Conservation (phyloP, 805 yeast genomes). For the Candida bentonensis region DNA sequence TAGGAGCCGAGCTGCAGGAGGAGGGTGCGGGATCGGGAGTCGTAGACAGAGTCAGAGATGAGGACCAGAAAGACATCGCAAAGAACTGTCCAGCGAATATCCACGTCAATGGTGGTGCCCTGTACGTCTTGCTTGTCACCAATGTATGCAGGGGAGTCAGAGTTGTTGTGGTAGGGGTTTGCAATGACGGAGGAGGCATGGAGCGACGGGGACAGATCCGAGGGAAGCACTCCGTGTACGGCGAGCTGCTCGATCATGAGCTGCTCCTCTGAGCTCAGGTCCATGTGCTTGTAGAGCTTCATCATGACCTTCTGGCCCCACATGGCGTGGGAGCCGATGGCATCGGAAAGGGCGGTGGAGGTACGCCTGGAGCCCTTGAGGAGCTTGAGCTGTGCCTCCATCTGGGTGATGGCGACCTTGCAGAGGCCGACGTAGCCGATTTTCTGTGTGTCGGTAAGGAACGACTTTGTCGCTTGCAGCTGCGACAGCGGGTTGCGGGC, state of each 20-base stretch:
- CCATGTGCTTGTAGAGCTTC: conserved; percentile 67
- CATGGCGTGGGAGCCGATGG: conserved; percentile 66
- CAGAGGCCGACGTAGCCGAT: conserved; percentile 85
- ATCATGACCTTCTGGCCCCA: conserved; percentile 71
- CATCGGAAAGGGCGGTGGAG: conserved; percentile 43
- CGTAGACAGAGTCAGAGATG: conserved; percentile 75
- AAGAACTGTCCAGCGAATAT: conserved; percentile 82
- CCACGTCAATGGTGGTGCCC: conserved; percentile 34
- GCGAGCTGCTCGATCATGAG: conserved; percentile 78
- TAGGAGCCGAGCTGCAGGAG: conserved; percentile 51
- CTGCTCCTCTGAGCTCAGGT: conserved; percentile 61
- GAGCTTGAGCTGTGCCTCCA: conserved; percentile 53
- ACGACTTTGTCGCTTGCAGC: conserved; percentile 61
- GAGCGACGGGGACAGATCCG: conserved; percentile 56
- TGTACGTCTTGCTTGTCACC: conserved; percentile 4
- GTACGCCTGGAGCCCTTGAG: conserved; percentile 35
- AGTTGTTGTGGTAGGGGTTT: conserved; percentile 27
- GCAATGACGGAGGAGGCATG: conserved; percentile 34
- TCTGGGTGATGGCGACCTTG: conserved; percentile 57
- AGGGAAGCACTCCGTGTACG: conserved; percentile 64
- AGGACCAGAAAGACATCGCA: conserved; percentile 80
- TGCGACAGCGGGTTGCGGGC: conserved; percentile 44
- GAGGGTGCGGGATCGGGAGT: conserved; percentile 76
- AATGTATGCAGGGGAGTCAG: not conserved
- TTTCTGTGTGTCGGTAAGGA: conserved; percentile 72